Evolutionary conservation across 1,284 basidiomycete genomes (phyloP).

Genomic region (Malassezia sp.): DNA sequence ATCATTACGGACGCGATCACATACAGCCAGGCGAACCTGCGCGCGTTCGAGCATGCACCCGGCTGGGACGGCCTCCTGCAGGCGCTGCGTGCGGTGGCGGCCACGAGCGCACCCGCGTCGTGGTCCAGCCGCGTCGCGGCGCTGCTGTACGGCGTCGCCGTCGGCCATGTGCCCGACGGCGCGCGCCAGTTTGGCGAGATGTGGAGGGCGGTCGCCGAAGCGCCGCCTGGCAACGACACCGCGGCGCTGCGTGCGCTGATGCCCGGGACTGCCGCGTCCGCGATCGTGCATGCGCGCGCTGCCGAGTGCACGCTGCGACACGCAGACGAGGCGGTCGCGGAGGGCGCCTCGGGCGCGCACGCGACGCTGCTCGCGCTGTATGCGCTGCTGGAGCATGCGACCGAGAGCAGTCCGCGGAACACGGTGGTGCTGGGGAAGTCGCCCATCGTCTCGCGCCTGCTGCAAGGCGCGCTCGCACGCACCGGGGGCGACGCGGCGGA

Average conservation of each 20-base stretch:
- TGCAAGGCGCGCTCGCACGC: conserved; percentile 1
- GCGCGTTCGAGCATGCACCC: conserved; percentile 22
- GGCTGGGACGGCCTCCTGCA: conserved; percentile 28
- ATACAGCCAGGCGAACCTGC: conserved; percentile 24
- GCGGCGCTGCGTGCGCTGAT: background rate
- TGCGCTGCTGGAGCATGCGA: background rate
- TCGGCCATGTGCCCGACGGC: conserved; percentile 26
- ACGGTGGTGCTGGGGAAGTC: conserved; percentile 8
- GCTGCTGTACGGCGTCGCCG: conserved; percentile 25
- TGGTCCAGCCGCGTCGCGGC: conserved; percentile 23
- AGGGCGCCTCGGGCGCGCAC: too few species aligned
- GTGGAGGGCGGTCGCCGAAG: background rate
- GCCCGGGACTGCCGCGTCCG: background rate
- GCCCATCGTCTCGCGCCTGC: conserved; percentile 1
- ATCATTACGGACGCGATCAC: conserved; percentile 29
- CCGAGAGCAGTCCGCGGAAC: background rate
- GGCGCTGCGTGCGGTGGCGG: conserved; percentile 15
- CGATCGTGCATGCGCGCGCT: conserved; percentile 9
- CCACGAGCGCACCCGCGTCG: conserved; percentile 3
- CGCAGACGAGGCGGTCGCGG: background rate
- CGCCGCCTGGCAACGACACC: background rate
- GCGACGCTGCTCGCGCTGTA: background rate
- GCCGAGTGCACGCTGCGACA: background rate
- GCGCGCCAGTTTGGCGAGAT: conserved; percentile 13
- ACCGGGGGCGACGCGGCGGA: background rate